These are phyloP conservation scores for Leccinum proximum DNA, from an alignment of 1,284 basidiomycete species.

Conservation along the genomic window DNA sequence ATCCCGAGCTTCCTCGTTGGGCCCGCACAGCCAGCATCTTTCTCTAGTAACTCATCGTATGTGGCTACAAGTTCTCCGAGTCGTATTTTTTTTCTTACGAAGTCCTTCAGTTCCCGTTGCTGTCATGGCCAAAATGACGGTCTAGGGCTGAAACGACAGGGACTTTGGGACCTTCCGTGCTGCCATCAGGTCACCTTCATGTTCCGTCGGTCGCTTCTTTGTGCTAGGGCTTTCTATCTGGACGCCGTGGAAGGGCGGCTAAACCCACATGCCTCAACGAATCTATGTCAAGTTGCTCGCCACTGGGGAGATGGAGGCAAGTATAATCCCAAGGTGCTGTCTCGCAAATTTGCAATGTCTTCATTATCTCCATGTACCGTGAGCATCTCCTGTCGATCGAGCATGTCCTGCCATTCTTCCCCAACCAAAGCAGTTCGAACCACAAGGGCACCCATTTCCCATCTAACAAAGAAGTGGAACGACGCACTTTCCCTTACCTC, in stretches of 20 bases:
- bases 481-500: too few relatives aligned
- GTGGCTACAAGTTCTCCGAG: conserved; percentile 79
- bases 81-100: conserved; percentile 88
- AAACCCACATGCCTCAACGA: too few relatives aligned
- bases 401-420: conserved; percentile 57
- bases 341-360: conserved; percentile 97
- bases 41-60: conserved; percentile 84
- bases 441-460: too few relatives aligned
- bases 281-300: too few relatives aligned
- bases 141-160: conserved; percentile 84
- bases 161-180: conserved; percentile 80
- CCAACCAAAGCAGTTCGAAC: too few relatives aligned
- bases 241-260: too few relatives aligned
- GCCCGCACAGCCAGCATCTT: conserved; percentile 77
- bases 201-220: too few relatives aligned
- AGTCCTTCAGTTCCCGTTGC: conserved; percentile 70
- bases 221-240: too few relatives aligned
- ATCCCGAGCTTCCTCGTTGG: conserved; percentile 67
- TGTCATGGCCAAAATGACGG: conserved; percentile 90
- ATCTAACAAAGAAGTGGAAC: too few relatives aligned
- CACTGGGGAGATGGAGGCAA: too few relatives aligned
- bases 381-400: conserved; percentile 95
- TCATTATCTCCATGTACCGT: conserved; percentile 98
- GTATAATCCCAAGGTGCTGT: conserved; percentile 48
- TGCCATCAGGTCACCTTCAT: conserved; percentile 86